Base-by-base conservation (phyloP, 202 grass and related monocot species). In the Digitaria exilis region DNA sequence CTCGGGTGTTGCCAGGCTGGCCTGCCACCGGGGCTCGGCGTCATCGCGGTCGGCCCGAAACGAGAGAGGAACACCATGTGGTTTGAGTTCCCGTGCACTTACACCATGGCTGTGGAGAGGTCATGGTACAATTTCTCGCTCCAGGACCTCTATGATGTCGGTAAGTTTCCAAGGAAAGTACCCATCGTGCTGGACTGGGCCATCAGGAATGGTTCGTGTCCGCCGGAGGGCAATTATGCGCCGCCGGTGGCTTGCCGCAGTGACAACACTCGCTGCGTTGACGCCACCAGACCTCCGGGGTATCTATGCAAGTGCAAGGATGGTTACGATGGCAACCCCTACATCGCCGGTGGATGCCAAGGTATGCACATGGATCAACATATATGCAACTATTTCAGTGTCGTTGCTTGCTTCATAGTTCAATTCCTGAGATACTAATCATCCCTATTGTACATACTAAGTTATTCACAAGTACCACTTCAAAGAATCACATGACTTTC, bases 91-190 rank as follows among this genome's bases (percentile, higher is more conserved):
- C 78, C 78, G 16, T 81, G 78, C 37, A 45, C 51, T 16, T 81
- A 59, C 2, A 22, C 50, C 32, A 81, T 81, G 78, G 50, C 13
- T 3, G 78, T 71, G 65, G 65, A 81, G 15, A 44, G n/a, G 15
- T 56, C 64, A 5, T 81, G 49, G 50, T 81, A 81, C 65, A 70
- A 59, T 35, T 81, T 81, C 51, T 70, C 65, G 2, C 4, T 25
- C 17, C 1, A 45, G 25, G 65, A 81, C 17, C 14, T 81, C 31
- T 21, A 14, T 30, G 61, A 31, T 2, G 11, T 6, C 70, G 55
- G 21, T 1, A n/a, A 3, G 21, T 34, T 28, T 17, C 16, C 66
- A 0, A 2, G 54, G 15, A 25, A 51, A 17, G 79, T 60, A 2
- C 78, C 79, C 9, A 10, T 81, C 51, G 37, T 81, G 17, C 54